phyloP scores from a whole-genome alignment of 345 rosid genomes.

The Reutealis trisperma region DNA sequence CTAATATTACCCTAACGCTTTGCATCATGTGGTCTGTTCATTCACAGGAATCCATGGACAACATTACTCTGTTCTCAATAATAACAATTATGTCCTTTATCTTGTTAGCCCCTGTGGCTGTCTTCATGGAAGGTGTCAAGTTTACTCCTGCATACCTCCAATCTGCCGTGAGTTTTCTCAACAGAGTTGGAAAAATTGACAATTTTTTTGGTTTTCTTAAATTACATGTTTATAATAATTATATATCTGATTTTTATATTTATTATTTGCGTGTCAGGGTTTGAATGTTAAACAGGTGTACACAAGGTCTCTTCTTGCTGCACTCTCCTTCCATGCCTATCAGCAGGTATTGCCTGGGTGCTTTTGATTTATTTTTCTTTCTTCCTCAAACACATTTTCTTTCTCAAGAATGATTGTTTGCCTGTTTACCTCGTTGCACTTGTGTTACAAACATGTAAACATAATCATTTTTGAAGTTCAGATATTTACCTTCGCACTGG shows the following conservation, averaged over 20 bases:
- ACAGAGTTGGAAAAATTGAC: background rate
- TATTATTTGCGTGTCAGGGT: slow-evolving; percentile 47
- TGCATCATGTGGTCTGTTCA: slow-evolving; percentile 13
- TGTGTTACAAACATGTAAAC: background rate
- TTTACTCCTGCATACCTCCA: slow-evolving; percentile 86
- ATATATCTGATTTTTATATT: slow-evolving; percentile 17
- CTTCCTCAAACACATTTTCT: background rate
- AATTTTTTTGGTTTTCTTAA: background rate
- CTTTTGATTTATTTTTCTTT: background rate
- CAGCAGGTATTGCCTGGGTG: slow-evolving; percentile 67
- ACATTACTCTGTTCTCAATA: slow-evolving; percentile 96
- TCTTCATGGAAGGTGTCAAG: slow-evolving; percentile 84
- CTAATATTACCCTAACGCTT: background rate
- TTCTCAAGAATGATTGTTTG: background rate
- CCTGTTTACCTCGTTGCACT: background rate
- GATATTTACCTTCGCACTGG: background rate
- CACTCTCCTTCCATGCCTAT: slow-evolving; percentile 95
- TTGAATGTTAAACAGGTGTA: slow-evolving; percentile 68
- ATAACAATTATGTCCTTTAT: slow-evolving; percentile 92
- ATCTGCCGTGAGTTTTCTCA: slow-evolving; percentile 64
- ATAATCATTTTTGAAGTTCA: background rate
- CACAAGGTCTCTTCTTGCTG: slow-evolving; percentile 69
- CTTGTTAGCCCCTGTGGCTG: slow-evolving; percentile 74
- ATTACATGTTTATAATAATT: background rate
- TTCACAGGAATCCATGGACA: slow-evolving; percentile 88